Percentiles rank a stretch among this genome's conserved stretches.
phyloP scores from a whole-genome alignment of 1,284 basidiomycete species.

The Sanghuangporus sanghuang region DNA sequence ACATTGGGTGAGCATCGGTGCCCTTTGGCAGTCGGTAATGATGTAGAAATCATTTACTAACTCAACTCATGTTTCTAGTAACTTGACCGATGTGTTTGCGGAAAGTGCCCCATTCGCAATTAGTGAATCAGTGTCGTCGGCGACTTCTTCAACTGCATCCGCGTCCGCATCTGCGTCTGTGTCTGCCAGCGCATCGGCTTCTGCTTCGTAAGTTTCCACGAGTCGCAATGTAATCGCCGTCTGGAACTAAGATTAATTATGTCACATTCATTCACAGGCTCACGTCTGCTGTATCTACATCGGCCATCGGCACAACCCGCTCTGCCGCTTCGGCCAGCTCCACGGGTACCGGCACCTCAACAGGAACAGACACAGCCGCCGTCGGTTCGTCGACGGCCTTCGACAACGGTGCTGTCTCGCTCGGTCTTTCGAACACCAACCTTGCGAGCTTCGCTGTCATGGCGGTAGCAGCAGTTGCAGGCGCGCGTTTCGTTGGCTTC shows the following conservation, averaged over 20 bases:
- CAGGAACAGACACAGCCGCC: conserved; percentile 15
- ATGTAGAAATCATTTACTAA: not conserved
- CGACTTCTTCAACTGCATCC: conserved; percentile 22
- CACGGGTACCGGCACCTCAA: conserved; percentile 21
- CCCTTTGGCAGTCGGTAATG: too few relatives aligned
- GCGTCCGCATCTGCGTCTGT: conserved; percentile 18
- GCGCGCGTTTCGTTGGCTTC: conserved; percentile 12
- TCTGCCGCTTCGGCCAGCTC: conserved; percentile 12
- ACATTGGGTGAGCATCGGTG: conserved; percentile 31
- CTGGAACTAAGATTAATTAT: conserved; percentile 1
- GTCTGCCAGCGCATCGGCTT: not conserved
- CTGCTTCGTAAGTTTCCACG: not conserved
- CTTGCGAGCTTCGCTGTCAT: conserved; percentile 27
- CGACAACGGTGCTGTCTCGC: conserved; percentile 26
- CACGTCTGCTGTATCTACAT: not conserved
- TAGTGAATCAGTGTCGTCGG: conserved; percentile 24
- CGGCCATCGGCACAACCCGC: conserved; percentile 9
- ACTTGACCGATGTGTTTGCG: conserved; percentile 45
- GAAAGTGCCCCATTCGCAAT: conserved; percentile 41
- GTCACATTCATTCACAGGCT: not conserved
- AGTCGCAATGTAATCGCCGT: not conserved
- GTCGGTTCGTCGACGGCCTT: conserved; percentile 23
- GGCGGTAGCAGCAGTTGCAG: conserved; percentile 13
- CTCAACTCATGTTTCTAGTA: conserved; percentile 25
- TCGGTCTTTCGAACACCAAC: conserved; percentile 28